phyloP scores from a whole-genome alignment of 345 rosid genomes.

The Bretschneidera sinensis region DNA sequence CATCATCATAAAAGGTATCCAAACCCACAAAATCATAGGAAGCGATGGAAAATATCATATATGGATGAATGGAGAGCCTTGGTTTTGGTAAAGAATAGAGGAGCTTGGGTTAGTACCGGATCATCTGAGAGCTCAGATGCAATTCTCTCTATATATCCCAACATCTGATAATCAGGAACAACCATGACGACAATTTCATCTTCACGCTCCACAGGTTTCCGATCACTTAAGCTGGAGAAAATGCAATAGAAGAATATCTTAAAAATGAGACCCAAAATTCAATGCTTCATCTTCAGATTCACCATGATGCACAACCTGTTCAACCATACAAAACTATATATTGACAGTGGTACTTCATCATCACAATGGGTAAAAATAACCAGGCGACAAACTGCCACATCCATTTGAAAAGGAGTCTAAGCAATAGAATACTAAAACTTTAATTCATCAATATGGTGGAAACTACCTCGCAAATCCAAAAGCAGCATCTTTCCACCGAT shows the following conservation, averaged over 20 bases:
- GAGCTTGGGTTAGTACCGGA: slow-evolving; percentile 44
- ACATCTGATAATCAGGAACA: slow-evolving; percentile 97
- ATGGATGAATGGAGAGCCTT: slow-evolving; percentile 5
- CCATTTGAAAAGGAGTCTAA: neutral
- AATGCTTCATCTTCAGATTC: neutral
- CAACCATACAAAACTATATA: no score
- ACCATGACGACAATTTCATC: slow-evolving; percentile 94
- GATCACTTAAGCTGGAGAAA: slow-evolving; percentile 70
- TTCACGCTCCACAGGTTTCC: slow-evolving; percentile 79
- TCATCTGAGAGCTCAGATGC: slow-evolving; percentile 78
- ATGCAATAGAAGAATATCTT: neutral
- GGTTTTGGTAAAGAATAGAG: slow-evolving; percentile 1
- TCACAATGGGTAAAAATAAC: neutral
- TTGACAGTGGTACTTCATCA: no score
- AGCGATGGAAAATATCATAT: no score
- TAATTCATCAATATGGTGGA: slow-evolving; percentile 7
- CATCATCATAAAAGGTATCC: no score
- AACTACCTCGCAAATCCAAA: slow-evolving; percentile 82
- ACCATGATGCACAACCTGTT: neutral
- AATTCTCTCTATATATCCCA: slow-evolving; percentile 68
- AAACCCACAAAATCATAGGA: no score
- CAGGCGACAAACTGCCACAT: neutral
- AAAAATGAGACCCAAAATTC: slow-evolving; percentile 2
- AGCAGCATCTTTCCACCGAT: slow-evolving; percentile 82
- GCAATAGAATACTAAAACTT: neutral